Evolutionary conservation across 371 early-diverging fungal species (phyloP), one percentile per base, ranked within the genome.

Genomic region (Lichtheimia hyalospora): DNA sequence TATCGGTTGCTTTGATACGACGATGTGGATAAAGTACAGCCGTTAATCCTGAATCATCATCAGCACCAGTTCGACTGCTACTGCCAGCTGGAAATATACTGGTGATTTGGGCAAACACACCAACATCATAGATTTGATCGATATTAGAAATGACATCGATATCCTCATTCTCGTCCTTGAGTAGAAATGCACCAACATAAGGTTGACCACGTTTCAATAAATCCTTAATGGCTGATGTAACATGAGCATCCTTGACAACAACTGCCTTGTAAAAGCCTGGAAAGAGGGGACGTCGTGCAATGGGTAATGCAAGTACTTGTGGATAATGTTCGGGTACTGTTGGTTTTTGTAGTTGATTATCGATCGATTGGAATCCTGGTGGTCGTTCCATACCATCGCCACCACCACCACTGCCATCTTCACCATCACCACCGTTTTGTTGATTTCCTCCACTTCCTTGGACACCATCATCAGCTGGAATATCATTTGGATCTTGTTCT

Each of bases 261-360:
- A 98, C 90, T 0, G 97, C 94, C 79, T 97, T 97, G 83, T 96
- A 97, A 66, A 96, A 95, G 23, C 96, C 96, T n/a, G 98, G 98
- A 66, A 97, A 98, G 40, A 97, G 77, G 5, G 97, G 97, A 49
- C 97, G 86, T 14, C 95, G 85, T 16, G 95, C 92, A 55, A 98
- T 90, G 1, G 98, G 98, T 42, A 98, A 80, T 15, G 95, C 93
- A 61, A 98, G 74, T 0, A 97, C 89, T 62, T 95, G 93, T 8
- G 97, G 94, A 69, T 92, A 94, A 14, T 83, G 83, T 48, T 93
- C 93, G 4, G 95, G 95, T 15, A 94, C 87, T 4, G 90, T 78
- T 12, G 92, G 90, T 62, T 90, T 88, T 63, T 85, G 83, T 43
- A 88, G 66, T 13, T 83, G 81, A n/a, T 39, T 53, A 43, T 89